A percentile compares a stretch with the other conserved stretches of the same genome.
phyloP scores from a whole-genome alignment of 441 rosid species.

The Theobroma grandiflorum region DNA sequence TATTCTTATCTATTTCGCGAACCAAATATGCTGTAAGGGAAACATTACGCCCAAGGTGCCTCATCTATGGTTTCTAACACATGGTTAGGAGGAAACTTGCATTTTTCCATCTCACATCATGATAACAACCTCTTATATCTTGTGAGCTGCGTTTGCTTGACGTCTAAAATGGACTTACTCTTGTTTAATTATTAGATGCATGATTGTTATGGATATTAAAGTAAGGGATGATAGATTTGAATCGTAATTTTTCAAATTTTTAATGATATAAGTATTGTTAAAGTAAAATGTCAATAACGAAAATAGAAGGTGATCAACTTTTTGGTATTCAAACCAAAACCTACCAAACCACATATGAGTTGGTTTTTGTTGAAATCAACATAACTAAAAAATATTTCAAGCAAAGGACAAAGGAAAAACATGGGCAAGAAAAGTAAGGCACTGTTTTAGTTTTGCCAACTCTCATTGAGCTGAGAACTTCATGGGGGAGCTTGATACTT shows the following conservation, averaged over 20 bases:
- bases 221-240: no score
- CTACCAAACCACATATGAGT: not conserved
- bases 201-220: not conserved
- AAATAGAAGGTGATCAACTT: not conserved
- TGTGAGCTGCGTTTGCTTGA: not conserved
- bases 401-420: no score
- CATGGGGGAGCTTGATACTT: not conserved
- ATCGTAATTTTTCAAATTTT: no score
- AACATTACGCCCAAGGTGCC: constrained; percentile 1
- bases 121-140: not conserved
- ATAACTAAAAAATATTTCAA: no score
- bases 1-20: no score
- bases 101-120: not conserved
- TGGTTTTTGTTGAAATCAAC: not conserved
- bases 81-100: not conserved
- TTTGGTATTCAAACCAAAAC: not conserved
- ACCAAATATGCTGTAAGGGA: no score
- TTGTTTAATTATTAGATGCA: not conserved
- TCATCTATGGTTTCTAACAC: not conserved
- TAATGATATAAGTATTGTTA: no score
- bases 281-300: not conserved
- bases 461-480: not conserved
- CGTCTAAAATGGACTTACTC: not conserved
- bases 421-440: no score
- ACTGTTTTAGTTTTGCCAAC: not conserved